phyloP scores from a whole-genome alignment of 2,329 filamentous ascomycete species.

The Botrytis elliptica region DNA sequence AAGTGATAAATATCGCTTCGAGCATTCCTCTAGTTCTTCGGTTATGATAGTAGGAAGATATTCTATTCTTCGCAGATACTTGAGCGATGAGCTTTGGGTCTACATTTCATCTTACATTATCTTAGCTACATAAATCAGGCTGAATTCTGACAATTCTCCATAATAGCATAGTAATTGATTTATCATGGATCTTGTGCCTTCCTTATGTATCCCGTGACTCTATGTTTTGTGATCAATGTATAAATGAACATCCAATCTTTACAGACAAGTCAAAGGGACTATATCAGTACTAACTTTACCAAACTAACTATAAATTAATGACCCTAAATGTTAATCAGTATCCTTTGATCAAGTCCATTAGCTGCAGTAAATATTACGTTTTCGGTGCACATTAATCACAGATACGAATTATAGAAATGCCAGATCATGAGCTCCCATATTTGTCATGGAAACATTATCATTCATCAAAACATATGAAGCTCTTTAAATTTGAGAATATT shows the following conservation, averaged over 20 bases:
- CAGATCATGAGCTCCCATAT: too few species aligned
- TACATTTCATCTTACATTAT: not conserved
- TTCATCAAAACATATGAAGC: too few species aligned
- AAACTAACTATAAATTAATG: rapidly evolving
- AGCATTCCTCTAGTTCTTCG: too few species aligned
- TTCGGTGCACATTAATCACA: not conserved
- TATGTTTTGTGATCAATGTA: not conserved
- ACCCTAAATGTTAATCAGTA: rapidly evolving
- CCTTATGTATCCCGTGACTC: not conserved
- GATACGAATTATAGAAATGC: too few species aligned
- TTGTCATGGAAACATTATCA: too few species aligned
- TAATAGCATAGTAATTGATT: not conserved
- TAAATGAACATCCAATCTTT: not conserved
- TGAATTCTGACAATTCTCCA: rapidly evolving
- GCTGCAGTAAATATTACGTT: not conserved
- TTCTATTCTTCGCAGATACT: not conserved
- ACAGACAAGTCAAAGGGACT: not conserved
- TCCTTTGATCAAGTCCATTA: rapidly evolving
- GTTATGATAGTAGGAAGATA: not conserved
- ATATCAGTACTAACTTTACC: too few species aligned
- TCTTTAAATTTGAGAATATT: too few species aligned
- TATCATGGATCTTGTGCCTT: not conserved
- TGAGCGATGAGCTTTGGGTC: not conserved
- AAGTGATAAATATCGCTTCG: not conserved
- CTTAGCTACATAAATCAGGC: too few species aligned